Evolutionary conservation across 176 grass and related monocot genomes (phyloP).

Genomic region (Triticum timopheevii): DNA sequence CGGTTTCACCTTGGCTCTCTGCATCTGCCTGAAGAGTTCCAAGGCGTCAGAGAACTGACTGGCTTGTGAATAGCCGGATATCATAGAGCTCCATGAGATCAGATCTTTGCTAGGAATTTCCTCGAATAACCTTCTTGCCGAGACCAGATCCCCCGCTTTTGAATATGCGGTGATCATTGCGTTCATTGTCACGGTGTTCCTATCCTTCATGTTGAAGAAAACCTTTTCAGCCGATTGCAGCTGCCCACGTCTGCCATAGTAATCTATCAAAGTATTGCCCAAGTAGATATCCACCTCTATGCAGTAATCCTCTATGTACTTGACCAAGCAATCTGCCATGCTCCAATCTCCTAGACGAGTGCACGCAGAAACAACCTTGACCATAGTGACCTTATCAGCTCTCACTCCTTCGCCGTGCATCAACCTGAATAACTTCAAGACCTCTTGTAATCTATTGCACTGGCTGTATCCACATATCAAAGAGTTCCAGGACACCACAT

Average conservation of each 20-base stretch:
- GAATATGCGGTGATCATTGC: conserved; percentile 52
- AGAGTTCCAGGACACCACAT: conserved; percentile 58
- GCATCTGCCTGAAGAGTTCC: conserved; percentile 47
- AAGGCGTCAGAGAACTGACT: conserved; percentile 51
- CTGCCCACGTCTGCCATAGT: conserved; percentile 32
- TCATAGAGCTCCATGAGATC: conserved; percentile 65
- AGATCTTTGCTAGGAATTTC: conserved; percentile 47
- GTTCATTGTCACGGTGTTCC: conserved; percentile 41
- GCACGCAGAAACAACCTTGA: conserved; percentile 57
- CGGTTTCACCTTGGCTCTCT: conserved; percentile 49
- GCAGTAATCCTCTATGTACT: conserved; percentile 39
- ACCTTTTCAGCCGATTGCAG: conserved; percentile 45
- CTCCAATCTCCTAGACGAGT: conserved; percentile 48
- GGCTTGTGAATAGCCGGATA: conserved; percentile 46
- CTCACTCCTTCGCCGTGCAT: conserved; percentile 45
- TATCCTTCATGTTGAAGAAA: conserved; percentile 44
- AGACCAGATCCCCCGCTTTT: conserved; percentile 41
- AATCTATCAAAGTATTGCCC: conserved; percentile 57
- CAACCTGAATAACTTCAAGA: conserved; percentile 26
- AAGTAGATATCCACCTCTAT: conserved; percentile 58
- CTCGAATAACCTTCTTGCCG: conserved; percentile 48
- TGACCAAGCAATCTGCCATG: conserved; percentile 44
- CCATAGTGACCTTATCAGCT: conserved; percentile 51
- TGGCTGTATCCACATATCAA: conserved; percentile 49
- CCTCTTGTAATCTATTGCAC: conserved; percentile 23